Base-by-base conservation (phyloP, 345 rosid species). In the Bruguiera sexangula region DNA sequence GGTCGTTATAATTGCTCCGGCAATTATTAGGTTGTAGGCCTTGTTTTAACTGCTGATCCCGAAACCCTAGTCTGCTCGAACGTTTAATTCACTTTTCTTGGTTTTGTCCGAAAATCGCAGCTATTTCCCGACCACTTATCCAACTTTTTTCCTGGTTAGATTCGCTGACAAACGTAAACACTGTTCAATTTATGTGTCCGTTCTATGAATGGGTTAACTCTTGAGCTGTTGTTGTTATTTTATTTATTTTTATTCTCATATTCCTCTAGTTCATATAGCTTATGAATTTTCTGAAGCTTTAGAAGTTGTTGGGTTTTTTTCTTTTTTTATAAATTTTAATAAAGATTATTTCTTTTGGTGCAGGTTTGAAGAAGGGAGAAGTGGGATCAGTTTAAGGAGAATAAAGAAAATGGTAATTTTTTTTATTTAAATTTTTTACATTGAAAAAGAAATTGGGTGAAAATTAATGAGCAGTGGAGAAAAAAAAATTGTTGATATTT, bases 391-490 rank as follows among this genome's bases (percentile, higher is more conserved):
- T 52, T 60, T 54, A 27, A 61, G 63, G 26, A 60, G 62, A 59
- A 22, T 66, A 19, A 32, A 70, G 62, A 51, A 34, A 76, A 43
- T 76, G 79, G 79, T 76, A 58, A 13, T 15, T 61, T 10, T 37
- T 31, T 32, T 32, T 24, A 24, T 55, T 74, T 51, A 52, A 27
- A 27, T 43, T 13, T 15, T 39, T 10, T 13, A 13, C 19, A 43
- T 43, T 43, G 31, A 21, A n/a, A 46, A 56, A 7, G 11, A 8
- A 22, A 51, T 5, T 68, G 27, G 20, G 34, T 65, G 48, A 15
- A 21, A 43, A 56, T 30, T 46, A 16, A 26, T 58, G 43, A 37
- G 46, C 31, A n/a, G 27, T 9, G 36, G 21, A 48, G 30, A 4
- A 24, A 5, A 19, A 57, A 58, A 50, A 27, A 3, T 22, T 36